Evolutionary conservation across 805 yeast species (phyloP).

Genomic region (Candida nanaspora): DNA sequence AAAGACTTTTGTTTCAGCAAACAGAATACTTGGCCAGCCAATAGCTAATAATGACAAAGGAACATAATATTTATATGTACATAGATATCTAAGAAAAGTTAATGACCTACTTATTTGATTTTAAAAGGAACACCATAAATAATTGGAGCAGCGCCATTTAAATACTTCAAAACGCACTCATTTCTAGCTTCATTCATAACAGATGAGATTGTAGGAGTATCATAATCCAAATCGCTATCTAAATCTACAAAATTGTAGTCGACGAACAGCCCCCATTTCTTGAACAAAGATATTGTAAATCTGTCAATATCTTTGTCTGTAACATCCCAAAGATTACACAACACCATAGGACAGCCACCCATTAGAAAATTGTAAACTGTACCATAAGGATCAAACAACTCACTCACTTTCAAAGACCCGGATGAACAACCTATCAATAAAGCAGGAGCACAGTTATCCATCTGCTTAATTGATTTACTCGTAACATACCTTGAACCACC

Average conservation of each 20-base stretch:
- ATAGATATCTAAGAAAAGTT: no score
- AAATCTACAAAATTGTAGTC: constrained; percentile 18
- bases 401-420: constrained; percentile 52
- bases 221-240: constrained; percentile 4
- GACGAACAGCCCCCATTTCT: constrained; percentile 55
- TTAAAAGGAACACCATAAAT: constrained; percentile 77
- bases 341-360: constrained; percentile 76
- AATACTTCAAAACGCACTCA: constrained; percentile 58
- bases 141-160: constrained; percentile 92
- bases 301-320: constrained; percentile 92
- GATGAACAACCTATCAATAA: constrained; percentile 89
- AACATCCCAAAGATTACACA: constrained; percentile 93
- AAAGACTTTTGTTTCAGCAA: neutral
- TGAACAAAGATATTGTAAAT: constrained; percentile 57
- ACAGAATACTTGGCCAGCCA: no score
- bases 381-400: constrained; percentile 66
- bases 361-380: constrained; percentile 67
- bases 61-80: no score
- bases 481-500: constrained; percentile 85
- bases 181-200: constrained; percentile 61
- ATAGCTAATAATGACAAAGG: no score
- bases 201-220: constrained; percentile 31
- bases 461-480: constrained; percentile 42
- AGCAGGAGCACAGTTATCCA: constrained; percentile 43
- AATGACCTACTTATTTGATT: constrained; percentile 7